phyloP scores from a whole-genome alignment of 2,329 filamentous ascomycete genomes.

The Fusarium lyarnte region DNA sequence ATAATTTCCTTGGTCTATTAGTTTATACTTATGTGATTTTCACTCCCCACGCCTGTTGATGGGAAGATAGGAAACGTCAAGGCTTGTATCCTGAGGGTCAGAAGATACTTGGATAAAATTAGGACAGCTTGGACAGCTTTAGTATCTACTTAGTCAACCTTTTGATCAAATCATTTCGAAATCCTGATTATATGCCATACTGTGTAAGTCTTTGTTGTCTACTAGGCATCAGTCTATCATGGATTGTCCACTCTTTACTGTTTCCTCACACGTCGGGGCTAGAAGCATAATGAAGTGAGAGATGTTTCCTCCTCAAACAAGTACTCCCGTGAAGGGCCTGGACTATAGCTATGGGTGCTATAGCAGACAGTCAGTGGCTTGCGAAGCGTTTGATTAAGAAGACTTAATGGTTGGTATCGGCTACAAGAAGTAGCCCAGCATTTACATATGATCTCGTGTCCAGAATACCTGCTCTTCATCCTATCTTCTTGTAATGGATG shows the following conservation, averaged over 20 bases:
- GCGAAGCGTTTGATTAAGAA: neutral
- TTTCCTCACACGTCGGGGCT: neutral
- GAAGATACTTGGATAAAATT: neutral
- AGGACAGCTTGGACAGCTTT: neutral
- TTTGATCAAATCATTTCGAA: neutral
- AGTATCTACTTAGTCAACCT: neutral
- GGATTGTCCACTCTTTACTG: neutral
- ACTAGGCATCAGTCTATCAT: neutral
- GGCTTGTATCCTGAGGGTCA: neutral
- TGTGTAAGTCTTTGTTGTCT: neutral
- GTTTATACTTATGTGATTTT: neutral
- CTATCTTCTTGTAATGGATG: neutral
- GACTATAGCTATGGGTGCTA: slow-evolving; percentile 16
- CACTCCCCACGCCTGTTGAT: neutral
- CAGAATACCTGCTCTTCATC: neutral
- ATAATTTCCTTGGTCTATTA: neutral
- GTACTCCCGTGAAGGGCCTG: neutral
- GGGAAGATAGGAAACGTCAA: neutral
- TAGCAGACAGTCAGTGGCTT: neutral
- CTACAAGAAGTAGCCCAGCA: neutral
- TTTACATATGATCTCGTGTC: neutral
- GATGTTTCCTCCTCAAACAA: slow-evolving; percentile 14
- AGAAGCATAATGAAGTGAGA: slow-evolving; percentile 4
- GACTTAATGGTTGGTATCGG: neutral
- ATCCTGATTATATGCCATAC: neutral